Evolutionary conservation across 1,284 basidiomycete species (phyloP).

Genomic region (Pseudozyma tsukubaensis): DNA sequence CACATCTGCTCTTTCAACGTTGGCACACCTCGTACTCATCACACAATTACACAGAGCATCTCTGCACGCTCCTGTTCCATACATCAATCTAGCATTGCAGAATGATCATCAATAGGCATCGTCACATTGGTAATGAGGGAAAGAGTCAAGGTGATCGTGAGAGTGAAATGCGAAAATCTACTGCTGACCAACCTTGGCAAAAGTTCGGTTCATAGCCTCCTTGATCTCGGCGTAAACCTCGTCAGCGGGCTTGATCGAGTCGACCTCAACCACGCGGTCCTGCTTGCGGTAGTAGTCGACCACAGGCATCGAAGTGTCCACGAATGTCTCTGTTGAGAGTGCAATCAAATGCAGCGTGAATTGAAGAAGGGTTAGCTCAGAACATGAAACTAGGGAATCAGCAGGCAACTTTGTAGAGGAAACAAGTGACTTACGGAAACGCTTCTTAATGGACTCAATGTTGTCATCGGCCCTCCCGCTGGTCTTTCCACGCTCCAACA

Average conservation of each 20-base stretch:
- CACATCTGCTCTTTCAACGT: no score
- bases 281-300: constrained; percentile 83
- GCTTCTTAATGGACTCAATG: constrained; percentile 92
- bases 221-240: constrained; percentile 64
- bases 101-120: no score
- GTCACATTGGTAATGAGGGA: no score
- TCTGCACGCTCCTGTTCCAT: no score
- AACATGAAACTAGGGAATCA: no score
- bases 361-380: no score
- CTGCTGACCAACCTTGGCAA: constrained; percentile 32
- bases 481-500: constrained; percentile 91
- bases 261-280: constrained; percentile 84
- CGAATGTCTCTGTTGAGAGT: constrained; percentile 79
- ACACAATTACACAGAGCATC: no score
- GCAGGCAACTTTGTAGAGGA: not conserved
- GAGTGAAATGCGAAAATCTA: constrained; percentile 1
- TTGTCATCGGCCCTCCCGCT: constrained; percentile 97
- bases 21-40: not conserved
- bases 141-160: no score
- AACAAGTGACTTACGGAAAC: constrained; percentile 78
- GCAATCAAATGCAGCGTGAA: not conserved
- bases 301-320: constrained; percentile 94
- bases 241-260: constrained; percentile 60
- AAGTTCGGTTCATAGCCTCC: constrained; percentile 58
- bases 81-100: no score